These are phyloP conservation scores for Eugenia klotzschiana DNA, from an alignment of 441 rosid species.

Conservation along the genomic window DNA sequence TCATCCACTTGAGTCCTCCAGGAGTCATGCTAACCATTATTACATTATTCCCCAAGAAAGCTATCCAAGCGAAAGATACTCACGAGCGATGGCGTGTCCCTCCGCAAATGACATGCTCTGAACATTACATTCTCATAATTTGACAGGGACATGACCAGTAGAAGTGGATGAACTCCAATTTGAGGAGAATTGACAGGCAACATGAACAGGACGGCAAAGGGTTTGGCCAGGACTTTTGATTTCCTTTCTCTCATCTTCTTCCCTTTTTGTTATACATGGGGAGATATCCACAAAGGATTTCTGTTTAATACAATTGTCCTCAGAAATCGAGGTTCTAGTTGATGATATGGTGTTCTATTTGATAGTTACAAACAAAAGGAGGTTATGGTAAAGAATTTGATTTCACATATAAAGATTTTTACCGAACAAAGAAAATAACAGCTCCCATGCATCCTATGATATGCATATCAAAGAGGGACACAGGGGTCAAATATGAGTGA, in stretches of 20 bases:
- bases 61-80: background rate
- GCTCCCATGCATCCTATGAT: background rate
- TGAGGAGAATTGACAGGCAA: background rate
- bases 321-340: background rate
- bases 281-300: background rate
- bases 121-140: background rate
- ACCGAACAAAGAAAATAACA: background rate
- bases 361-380: background rate
- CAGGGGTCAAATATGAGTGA: background rate
- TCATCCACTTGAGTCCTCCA: background rate
- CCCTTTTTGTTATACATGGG: background rate
- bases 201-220: background rate
- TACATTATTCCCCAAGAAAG: background rate
- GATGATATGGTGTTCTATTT: background rate
- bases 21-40: background rate
- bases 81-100: background rate
- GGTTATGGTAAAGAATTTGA: background rate
- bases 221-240: background rate
- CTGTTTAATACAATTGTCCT: background rate
- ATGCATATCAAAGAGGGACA: background rate
- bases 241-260: background rate
- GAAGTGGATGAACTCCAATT: background rate
- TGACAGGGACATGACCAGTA: background rate
- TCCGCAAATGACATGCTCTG: background rate
- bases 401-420: background rate